phyloP scores from a whole-genome alignment of 805 yeast genomes.

The Barnettozyma siamensis region DNA sequence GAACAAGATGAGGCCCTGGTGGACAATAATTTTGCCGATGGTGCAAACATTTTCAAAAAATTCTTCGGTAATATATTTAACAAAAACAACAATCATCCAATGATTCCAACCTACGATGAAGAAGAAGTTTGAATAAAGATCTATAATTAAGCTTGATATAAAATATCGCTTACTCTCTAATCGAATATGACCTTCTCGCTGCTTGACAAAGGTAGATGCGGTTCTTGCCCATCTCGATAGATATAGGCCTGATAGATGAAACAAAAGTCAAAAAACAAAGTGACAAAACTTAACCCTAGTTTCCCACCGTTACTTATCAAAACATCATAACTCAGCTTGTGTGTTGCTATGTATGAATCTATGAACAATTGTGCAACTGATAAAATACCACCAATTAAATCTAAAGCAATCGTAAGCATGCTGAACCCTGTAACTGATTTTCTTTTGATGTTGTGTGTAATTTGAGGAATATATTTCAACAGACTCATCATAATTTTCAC shows the following conservation, averaged over 20 bases:
- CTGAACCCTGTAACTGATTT: slow-evolving; percentile 84
- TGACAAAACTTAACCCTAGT: slow-evolving; percentile 33
- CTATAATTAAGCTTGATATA: not conserved
- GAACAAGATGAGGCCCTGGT: not conserved
- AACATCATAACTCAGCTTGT: slow-evolving; percentile 19
- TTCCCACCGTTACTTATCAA: slow-evolving; percentile 34
- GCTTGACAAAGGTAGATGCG: not conserved
- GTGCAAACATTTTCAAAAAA: not conserved
- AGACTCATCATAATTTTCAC: slow-evolving; percentile 44
- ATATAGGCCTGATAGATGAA: slow-evolving; percentile 34
- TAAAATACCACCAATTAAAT: slow-evolving; percentile 31
- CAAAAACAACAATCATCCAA: too few relatives aligned
- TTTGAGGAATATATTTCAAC: slow-evolving; percentile 70
- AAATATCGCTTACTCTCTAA: not conserved
- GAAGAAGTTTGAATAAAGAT: not conserved
- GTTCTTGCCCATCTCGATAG: slow-evolving; percentile 13
- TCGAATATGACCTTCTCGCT: not conserved
- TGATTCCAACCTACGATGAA: not conserved
- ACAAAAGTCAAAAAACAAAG: slow-evolving; percentile 32
- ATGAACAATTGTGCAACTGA: slow-evolving; percentile 21
- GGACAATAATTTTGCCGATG: not conserved
- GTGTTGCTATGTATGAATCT: slow-evolving; percentile 23
- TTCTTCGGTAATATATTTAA: too few relatives aligned
- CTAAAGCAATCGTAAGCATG: slow-evolving; percentile 43
- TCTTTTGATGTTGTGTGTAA: slow-evolving; percentile 69